phyloP scores from a whole-genome alignment of 495 filamentous ascomycete species.

The Barbatosphaeria neglecta region DNA sequence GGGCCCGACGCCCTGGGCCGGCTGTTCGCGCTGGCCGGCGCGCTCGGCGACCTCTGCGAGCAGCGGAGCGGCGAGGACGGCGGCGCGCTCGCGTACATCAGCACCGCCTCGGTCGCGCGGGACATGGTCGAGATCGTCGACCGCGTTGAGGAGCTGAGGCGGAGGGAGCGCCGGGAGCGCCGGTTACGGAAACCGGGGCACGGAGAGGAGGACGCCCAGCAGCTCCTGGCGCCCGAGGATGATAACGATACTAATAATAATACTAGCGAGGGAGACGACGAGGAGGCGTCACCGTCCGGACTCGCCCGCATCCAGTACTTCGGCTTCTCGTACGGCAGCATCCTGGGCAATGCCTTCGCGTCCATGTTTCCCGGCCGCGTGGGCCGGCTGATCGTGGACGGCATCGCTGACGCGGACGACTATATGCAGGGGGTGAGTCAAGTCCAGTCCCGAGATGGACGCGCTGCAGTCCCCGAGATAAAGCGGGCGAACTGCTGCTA shows the following conservation, averaged over 20 bases:
- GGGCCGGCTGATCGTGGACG: constrained; percentile 26
- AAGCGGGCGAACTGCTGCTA: not conserved
- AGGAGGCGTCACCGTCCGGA: constrained; percentile 2
- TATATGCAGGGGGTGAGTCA: constrained; percentile 11
- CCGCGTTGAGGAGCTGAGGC: constrained; percentile 17
- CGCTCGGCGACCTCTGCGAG: constrained; percentile 9
- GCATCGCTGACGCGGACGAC: constrained; percentile 21
- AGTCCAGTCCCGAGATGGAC: too few relatives aligned
- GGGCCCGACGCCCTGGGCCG: constrained; percentile 11
- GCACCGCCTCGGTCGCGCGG: constrained; percentile 20
- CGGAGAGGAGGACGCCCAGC: not conserved
- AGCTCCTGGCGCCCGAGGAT: not conserved
- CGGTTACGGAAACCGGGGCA: not conserved
- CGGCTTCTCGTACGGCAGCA: constrained; percentile 52
- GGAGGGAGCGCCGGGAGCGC: not conserved
- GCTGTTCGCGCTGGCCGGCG: constrained; percentile 12
- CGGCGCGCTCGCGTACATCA: constrained; percentile 6
- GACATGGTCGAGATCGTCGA: constrained; percentile 34
- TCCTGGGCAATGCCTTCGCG: constrained; percentile 42
- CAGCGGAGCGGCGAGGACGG: not conserved
- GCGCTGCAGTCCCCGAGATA: too few relatives aligned
- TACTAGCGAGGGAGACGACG: constrained; percentile 1
- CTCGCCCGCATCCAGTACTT: constrained; percentile 36
- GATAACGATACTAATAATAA: not conserved
- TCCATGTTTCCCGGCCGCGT: constrained; percentile 32